Conservation (phyloP, 306 rosid species). For the Medicago lupulina region DNA sequence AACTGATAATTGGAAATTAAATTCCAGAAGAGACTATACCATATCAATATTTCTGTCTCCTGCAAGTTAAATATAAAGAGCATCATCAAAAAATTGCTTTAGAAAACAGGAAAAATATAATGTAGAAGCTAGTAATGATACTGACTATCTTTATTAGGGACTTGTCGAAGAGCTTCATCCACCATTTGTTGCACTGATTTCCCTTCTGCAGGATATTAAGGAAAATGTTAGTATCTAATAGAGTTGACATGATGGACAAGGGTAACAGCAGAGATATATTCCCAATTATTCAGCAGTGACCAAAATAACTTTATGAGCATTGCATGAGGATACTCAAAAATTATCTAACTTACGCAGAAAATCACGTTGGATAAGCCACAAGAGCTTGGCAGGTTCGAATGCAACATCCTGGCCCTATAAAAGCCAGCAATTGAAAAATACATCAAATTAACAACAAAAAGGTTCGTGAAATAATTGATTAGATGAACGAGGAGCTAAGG, state of each 20-base stretch:
- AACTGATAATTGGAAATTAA: conserved; percentile 36
- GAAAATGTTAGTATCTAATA: conserved; percentile 34
- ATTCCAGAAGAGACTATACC: conserved; percentile 61
- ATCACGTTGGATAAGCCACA: conserved; percentile 99
- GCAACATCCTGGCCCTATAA: conserved; percentile 96
- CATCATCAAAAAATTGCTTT: conserved; percentile 39
- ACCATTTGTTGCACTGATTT: conserved; percentile 91
- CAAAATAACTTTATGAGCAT: too few species aligned
- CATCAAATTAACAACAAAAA: conserved; percentile 22
- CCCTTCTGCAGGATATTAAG: conserved; percentile 64
- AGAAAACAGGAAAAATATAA: conserved; percentile 26
- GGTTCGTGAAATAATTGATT: conserved; percentile 5
- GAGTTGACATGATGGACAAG: conserved; percentile 5
- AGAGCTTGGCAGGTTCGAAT: conserved; percentile 97
- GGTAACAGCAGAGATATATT: conserved; percentile 15
- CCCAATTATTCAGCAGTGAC: not conserved
- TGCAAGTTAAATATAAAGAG: conserved; percentile 59
- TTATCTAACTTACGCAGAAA: conserved; percentile 78
- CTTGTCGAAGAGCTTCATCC: conserved; percentile 76
- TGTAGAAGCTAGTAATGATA: conserved; percentile 29
- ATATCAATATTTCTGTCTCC: conserved; percentile 89
- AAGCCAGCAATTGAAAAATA: conserved; percentile 38
- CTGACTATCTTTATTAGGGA: conserved; percentile 75
- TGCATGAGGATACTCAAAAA: not conserved
- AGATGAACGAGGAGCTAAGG: conserved; percentile 24